Conservation (phyloP, 495 filamentous ascomycete species). For the Parachaetomium inaequale region DNA sequence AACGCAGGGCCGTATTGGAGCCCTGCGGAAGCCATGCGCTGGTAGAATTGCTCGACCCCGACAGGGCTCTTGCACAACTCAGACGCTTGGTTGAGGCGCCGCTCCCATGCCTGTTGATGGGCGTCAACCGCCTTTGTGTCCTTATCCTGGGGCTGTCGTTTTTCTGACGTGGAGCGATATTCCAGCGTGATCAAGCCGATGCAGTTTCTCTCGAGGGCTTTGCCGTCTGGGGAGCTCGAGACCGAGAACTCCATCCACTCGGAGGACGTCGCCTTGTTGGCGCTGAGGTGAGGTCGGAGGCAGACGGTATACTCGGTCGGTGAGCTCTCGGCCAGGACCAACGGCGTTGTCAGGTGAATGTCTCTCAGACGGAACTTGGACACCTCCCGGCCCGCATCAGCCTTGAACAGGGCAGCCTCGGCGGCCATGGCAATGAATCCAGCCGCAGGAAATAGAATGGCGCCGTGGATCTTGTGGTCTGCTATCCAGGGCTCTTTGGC, state of each 20-base stretch:
- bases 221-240: neutral
- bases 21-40: neutral
- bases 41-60: neutral
- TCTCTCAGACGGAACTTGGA: neutral
- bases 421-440: neutral
- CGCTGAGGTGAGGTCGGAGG: neutral
- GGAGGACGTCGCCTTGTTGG: neutral
- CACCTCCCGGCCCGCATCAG: neutral
- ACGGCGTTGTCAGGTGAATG: neutral
- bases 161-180: neutral
- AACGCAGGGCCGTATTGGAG: neutral
- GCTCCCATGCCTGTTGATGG: neutral
- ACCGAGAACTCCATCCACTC: neutral
- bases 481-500: neutral
- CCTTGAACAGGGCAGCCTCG: neutral
- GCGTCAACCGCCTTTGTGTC: neutral
- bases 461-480: neutral
- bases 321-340: neutral
- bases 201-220: neutral
- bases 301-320: neutral
- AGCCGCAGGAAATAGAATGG: neutral
- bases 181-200: neutral
- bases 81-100: neutral
- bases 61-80: neutral
- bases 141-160: neutral